phyloP scores from a whole-genome alignment of 345 rosid species.

The Citrus maxima region DNA sequence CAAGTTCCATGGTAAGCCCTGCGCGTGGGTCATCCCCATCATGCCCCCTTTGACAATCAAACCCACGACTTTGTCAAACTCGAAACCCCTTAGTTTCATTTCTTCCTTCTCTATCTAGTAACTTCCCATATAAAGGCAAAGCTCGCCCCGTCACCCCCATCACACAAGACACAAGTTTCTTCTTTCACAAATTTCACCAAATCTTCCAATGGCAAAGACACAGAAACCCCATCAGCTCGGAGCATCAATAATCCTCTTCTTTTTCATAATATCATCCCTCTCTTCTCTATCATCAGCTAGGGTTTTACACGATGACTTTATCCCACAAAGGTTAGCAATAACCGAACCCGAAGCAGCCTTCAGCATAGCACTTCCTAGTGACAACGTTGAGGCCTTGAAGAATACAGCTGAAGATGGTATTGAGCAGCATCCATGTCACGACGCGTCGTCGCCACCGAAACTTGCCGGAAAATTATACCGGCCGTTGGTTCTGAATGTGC shows the following conservation, averaged over 20 bases:
- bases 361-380: neutral
- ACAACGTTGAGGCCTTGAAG: neutral
- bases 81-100: neutral
- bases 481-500: conserved; percentile 42
- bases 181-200: neutral
- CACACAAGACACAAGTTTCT: neutral
- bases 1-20: neutral
- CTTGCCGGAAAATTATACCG: conserved; percentile 30
- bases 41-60: neutral
- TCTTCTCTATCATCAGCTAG: conserved; percentile 1
- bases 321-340: neutral
- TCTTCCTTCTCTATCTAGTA: neutral
- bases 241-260: neutral
- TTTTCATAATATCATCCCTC: neutral
- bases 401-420: neutral
- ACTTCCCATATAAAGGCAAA: neutral
- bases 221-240: neutral
- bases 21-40: neutral
- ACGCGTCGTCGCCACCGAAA: neutral
- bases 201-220: neutral
- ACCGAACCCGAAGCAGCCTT: neutral
- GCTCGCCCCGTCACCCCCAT: neutral
- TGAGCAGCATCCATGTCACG: conserved; percentile 10
- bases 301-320: neutral
- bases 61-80: neutral